Conservation (phyloP, 129 eudicot species). For the Pseudognaphalium luteoalbum region DNA sequence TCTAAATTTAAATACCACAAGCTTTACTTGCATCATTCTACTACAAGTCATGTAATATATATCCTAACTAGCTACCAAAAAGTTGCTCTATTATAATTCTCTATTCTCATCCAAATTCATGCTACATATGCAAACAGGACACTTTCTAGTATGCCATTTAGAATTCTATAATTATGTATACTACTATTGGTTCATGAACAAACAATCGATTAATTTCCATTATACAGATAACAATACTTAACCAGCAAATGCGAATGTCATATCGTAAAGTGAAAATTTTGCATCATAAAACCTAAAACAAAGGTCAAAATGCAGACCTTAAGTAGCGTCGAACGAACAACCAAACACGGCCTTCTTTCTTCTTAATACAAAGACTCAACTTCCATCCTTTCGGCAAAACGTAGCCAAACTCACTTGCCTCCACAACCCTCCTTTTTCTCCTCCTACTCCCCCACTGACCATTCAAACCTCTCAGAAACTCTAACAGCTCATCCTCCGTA, state of each 20-base stretch:
- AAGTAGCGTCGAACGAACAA: conserved; percentile 75
- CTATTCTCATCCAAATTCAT: neutral
- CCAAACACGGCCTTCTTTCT: conserved; percentile 72
- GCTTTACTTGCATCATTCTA: neutral
- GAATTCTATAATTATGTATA: neutral
- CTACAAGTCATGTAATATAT: neutral
- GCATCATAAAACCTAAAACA: conserved; percentile 2
- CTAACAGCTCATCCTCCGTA: conserved; percentile 62
- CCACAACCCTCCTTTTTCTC: conserved; percentile 84
- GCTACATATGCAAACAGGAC: neutral
- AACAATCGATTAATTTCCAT: neutral
- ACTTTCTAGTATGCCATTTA: neutral
- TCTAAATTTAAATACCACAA: neutral
- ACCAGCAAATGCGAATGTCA: conserved; percentile 1
- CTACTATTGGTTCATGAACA: conserved; percentile 3
- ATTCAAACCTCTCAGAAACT: conserved; percentile 56
- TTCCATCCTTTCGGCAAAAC: conserved; percentile 81
- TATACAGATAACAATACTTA: neutral
- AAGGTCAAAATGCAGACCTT: conserved; percentile 49
- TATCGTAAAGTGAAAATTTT: neutral
- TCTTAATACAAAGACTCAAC: conserved; percentile 65
- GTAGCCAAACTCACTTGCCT: conserved; percentile 71
- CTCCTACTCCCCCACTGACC: conserved; percentile 96
- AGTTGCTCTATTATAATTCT: neutral
- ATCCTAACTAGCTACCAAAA: neutral